These are phyloP conservation scores for Amanita brunnescens DNA, from an alignment of 768 basidiomycete species.

Conservation along the genomic window DNA sequence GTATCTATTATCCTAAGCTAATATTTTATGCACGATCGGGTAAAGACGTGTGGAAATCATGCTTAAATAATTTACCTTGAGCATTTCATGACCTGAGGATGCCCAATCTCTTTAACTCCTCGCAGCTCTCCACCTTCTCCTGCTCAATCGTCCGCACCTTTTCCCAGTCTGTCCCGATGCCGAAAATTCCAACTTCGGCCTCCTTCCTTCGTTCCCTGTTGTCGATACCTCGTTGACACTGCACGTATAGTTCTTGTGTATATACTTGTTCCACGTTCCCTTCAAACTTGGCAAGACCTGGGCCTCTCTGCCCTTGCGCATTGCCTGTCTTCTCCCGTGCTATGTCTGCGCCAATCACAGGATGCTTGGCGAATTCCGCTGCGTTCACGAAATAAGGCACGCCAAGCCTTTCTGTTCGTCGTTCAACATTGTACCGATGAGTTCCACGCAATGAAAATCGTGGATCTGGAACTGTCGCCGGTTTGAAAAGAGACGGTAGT, in stretches of 20 bases:
- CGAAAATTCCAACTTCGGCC: constrained; percentile 78
- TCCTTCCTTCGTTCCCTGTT: constrained; percentile 64
- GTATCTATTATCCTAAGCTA: constrained; percentile 9
- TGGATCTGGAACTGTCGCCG: constrained; percentile 67
- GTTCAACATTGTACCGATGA: constrained; percentile 54
- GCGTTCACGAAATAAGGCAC: constrained; percentile 82
- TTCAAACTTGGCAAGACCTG: constrained; percentile 59
- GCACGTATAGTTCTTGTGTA: constrained; percentile 56
- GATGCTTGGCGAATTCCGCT: constrained; percentile 68
- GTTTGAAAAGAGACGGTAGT: constrained; percentile 67
- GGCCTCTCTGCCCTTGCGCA: constrained; percentile 23
- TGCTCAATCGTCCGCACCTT: constrained; percentile 67
- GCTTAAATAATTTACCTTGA: constrained; percentile 15
- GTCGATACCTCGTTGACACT: constrained; percentile 67
- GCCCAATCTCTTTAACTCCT: constrained; percentile 60
- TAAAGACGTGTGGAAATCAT: not conserved
- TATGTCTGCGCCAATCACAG: constrained; percentile 63
- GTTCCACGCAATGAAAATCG: constrained; percentile 61
- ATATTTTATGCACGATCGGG: not conserved
- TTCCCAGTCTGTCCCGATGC: constrained; percentile 88
- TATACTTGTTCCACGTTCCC: constrained; percentile 66
- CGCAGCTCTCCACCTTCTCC: constrained; percentile 70
- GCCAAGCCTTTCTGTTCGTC: constrained; percentile 61
- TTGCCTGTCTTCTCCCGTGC: constrained; percentile 39
- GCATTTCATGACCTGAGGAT: constrained; percentile 23